Evolutionary conservation across 345 rosid species (phyloP), one percentile per base, ranked within the genome.

Genomic region (Anastatica hierochuntica): DNA sequence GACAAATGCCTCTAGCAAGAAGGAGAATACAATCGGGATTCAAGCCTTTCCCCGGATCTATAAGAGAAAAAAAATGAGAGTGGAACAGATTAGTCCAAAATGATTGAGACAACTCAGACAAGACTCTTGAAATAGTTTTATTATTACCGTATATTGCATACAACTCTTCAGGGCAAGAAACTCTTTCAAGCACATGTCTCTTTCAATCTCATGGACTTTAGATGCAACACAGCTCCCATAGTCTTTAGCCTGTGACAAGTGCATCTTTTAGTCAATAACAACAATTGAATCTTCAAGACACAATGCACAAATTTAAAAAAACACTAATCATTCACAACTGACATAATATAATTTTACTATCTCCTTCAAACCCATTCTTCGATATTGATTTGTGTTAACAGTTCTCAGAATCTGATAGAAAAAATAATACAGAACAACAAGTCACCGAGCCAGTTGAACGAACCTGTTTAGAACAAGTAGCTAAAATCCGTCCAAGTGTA

Each of bases 191-290:
- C 99, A 94, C 76, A 84, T 77, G 49, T 88, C 82, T 35, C 38
- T 79, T 67, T 83, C 96, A 69, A 85, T 71, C 73, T 85, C 90
- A 3, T 85, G 94, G 55, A 88, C 81, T 76, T 76, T 94, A 37
- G 89, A 77, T 5, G 88, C 88, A 52, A 88, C 87, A 70, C 99
- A 94, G 36, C 82, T 62, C 49, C 99, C 99, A 52, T 88, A 94
- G 52, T 72, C 85, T 72, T 71, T 94, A 27, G 92, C 95, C 99
- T 94, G 73, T 30, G 68, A 63, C 41, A 29, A 60, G 12, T 13
- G 18, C 23, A 35, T 42, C n/a, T 36, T 57, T 15, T 5, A 67
- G 53, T 71, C 34, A 53, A 34, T 15, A 39, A 58, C 38, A 60
- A 18, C 53, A 14, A 60, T 18, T 15, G 51, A 23, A 41, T 47